Evolutionary conservation across 2,329 filamentous ascomycete genomes (phyloP), one percentile per base, ranked within the genome.

Genomic region (Aspergillus vadensis): DNA sequence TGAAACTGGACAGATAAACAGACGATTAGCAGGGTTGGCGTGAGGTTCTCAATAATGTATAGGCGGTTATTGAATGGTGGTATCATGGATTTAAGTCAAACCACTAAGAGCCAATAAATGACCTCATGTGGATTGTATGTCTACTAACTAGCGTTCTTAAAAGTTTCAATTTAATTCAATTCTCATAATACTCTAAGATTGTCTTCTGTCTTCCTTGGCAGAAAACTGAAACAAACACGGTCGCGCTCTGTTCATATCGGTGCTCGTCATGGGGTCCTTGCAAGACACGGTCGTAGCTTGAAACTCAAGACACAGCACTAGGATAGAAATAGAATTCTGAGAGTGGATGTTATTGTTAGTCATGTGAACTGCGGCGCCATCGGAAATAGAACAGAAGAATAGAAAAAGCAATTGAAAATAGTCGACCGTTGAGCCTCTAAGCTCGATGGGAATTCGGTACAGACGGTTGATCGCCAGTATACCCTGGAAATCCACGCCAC

Each of bases 401-500:
- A 6, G n/a, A 50, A 30, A 27, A 30, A 50, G 47, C 47, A 12
- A 17, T 5, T 50, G 15, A 17, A 32, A 27, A 30, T 27, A 25
- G 25, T 30, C 23, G 27, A 30, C 47, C 47, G 47, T 30, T 27
- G 47, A 30, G n/a, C 15, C 21, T 23, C 15, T 19, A 17, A 30
- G 30, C 25, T 19, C 7, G n/a, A 32, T 30, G 19, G 4, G 5
- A 32, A 17, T 32, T 32, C 47, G 23, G 47, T 23, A 23, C 44
- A 15, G 44, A 23, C 44, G 44, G 44, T 49, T 49, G 44, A 49
- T 50, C 47, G 47, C 27, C 47, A 50, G 47, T n/a, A 30, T 32
- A 50, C 27, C 47, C 47, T 50, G 47, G 47, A 52, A 51, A 38
- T 17, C 4, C n/a, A 36, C 56, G 38, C 56, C 48, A 58, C 56